Percentiles rank a stretch among this genome's conserved stretches.
phyloP scores from a whole-genome alignment of 2,329 filamentous ascomycete genomes.

The Lachnellula occidentalis region DNA sequence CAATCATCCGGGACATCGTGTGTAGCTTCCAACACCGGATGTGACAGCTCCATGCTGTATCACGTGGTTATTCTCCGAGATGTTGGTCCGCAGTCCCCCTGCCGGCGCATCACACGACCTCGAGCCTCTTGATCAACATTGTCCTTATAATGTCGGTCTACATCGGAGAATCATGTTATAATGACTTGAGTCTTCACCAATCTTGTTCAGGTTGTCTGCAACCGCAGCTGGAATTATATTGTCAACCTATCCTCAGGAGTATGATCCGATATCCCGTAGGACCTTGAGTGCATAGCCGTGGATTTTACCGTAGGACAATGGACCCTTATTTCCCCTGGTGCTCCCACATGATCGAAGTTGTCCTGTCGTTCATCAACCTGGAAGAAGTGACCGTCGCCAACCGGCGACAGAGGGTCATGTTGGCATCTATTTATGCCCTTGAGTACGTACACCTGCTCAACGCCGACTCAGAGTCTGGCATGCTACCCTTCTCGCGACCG shows the following conservation, averaged over 20 bases:
- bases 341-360: not conserved
- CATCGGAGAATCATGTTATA: not conserved
- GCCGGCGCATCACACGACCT: not conserved
- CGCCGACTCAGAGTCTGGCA: constrained; percentile 23
- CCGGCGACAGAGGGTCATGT: constrained; percentile 12
- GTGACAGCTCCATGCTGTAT: constrained; percentile 1
- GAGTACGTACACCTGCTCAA: constrained; percentile 31
- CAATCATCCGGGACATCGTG: not conserved
- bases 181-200: not conserved
- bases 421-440: constrained; percentile 26
- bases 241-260: not conserved
- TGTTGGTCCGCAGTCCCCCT: constrained; percentile 3
- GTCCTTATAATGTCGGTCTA: not conserved
- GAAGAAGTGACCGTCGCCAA: constrained; percentile 13
- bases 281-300: constrained; percentile 1
- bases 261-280: constrained; percentile 1
- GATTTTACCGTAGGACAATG: constrained; percentile 1
- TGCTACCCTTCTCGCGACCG: constrained; percentile 18
- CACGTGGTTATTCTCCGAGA: constrained; percentile 4
- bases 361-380: not conserved
- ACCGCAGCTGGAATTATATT: constrained; percentile 5
- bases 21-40: not conserved
- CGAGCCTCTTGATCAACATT: not conserved
- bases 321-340: not conserved
- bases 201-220: constrained; percentile 7